Conservation (phyloP, 129 eudicot genomes). For the Cynara cardunculus region DNA sequence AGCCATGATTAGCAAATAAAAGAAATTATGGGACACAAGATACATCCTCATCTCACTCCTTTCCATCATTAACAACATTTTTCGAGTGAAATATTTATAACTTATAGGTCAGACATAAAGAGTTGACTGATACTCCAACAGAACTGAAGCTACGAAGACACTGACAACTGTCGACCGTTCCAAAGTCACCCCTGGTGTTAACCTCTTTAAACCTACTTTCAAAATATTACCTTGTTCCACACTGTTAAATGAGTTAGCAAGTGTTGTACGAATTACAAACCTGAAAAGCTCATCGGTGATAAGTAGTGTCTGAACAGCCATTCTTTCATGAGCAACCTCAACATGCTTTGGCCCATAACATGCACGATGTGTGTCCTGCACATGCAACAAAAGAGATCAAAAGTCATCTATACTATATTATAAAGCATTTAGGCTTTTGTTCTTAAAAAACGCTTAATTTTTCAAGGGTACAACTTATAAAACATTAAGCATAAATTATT, state of each 20-base stretch:
- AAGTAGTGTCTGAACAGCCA: slow-evolving; percentile 95
- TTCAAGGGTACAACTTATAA: background rate
- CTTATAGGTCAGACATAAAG: too few species aligned
- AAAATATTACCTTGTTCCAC: background rate
- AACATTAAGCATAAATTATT: background rate
- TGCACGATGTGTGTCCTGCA: slow-evolving; percentile 86
- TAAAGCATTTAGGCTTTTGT: background rate
- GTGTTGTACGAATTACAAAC: slow-evolving; percentile 29
- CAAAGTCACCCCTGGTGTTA: background rate
- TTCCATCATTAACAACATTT: too few species aligned
- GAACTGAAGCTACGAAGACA: too few species aligned
- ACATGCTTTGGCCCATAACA: slow-evolving; percentile 99
- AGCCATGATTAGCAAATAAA: too few species aligned
- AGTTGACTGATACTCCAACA: too few species aligned
- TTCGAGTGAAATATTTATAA: too few species aligned
- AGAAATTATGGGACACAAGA: too few species aligned
- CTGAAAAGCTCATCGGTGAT: slow-evolving; percentile 90
- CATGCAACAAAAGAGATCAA: background rate
- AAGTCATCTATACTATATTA: background rate
- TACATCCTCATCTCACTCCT: background rate
- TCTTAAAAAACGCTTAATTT: background rate
- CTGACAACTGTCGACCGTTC: too few species aligned
- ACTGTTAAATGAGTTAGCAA: background rate
- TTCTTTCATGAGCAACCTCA: slow-evolving; percentile 92
- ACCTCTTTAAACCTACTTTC: background rate